Percentiles rank a stretch among this genome's conserved stretches.
Conservation (phyloP, 306 rosid species). For the Trifolium repens region DNA sequence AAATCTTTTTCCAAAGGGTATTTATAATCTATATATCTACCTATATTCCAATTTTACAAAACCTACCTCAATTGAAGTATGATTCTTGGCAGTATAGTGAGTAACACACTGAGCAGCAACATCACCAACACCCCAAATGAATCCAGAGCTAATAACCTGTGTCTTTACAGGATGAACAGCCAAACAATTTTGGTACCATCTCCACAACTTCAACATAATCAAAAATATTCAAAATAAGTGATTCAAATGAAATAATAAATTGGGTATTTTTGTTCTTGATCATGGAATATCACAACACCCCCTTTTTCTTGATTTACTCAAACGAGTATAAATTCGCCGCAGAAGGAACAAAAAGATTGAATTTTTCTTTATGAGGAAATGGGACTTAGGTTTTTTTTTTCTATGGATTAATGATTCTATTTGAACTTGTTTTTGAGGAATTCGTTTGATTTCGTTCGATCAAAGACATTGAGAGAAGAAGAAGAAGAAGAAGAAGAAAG, state of each 20-base stretch:
- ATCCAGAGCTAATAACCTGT: conserved; percentile 63
- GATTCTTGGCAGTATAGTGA: conserved; percentile 42
- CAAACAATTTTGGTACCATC: conserved; percentile 61
- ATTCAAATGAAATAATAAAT: not conserved
- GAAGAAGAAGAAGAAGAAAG: conserved; percentile 26
- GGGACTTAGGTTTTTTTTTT: not conserved
- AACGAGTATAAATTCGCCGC: not conserved
- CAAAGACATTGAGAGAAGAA: not conserved
- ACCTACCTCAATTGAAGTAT: not conserved
- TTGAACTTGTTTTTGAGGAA: not conserved
- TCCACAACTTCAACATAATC: conserved; percentile 63
- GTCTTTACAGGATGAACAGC: conserved; percentile 66
- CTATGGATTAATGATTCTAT: not conserved
- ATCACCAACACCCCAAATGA: conserved; percentile 69
- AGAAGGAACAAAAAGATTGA: not conserved
- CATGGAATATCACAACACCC: conserved; percentile 37
- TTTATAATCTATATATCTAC: not conserved
- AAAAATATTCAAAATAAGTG: conserved; percentile 3
- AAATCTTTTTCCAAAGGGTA: not conserved
- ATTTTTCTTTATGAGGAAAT: not conserved
- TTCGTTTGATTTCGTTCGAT: not conserved
- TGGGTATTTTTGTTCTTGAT: not conserved
- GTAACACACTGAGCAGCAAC: conserved; percentile 64
- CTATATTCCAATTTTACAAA: not conserved
- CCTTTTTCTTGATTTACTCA: conserved; percentile 26